Evolutionary conservation across 306 rosid species (phyloP), one percentile per base, ranked within the genome.

Genomic region (Prunus mongolica): DNA sequence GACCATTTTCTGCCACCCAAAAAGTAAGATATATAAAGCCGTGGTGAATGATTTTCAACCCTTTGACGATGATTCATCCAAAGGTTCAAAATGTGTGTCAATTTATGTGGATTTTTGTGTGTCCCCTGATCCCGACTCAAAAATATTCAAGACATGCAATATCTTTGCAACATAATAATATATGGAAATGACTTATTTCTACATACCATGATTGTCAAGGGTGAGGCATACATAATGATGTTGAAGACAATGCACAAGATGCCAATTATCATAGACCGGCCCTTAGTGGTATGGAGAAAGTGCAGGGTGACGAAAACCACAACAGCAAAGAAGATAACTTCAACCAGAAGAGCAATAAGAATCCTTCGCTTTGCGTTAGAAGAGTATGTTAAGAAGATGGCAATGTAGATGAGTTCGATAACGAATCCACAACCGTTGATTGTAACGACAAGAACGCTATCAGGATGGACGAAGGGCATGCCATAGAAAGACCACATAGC

Each of bases 141-240:
- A 32, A 32, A 32, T 32, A 32, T 32, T 32, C 1, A 32, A 32
- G 38, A 32, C 38, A 32, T 32, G 38, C 38, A 32, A 5, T 32
- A 32, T 32, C 38, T 5, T 5, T 32, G 38, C 38, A 32, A 32
- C 32, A 30, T 30, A 30, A 32, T 1, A 32, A 5, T 32, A 32
- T 1, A 32, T 32, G 38, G 6, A 38, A 55, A 54, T 51, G 7
- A 51, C 22, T 22, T 61, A 60, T 28, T 28, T 12, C 55, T 0
- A 61, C 89, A 8, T 89, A 89, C 98, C 93, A 88, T 88, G 80
- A 93, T 86, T 0, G 98, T 93, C 78, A 89, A 82, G n/a, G 98
- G 98, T 64, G 98, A 77, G 30, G 68, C 15, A 71, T 93, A 87
- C 98, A 93, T 93, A 30, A 82, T 7, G 34, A 89, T 3, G 67